Evolutionary conservation across 169 alveolate genomes (phyloP).

Genomic region (Cryptosporidium felis): DNA sequence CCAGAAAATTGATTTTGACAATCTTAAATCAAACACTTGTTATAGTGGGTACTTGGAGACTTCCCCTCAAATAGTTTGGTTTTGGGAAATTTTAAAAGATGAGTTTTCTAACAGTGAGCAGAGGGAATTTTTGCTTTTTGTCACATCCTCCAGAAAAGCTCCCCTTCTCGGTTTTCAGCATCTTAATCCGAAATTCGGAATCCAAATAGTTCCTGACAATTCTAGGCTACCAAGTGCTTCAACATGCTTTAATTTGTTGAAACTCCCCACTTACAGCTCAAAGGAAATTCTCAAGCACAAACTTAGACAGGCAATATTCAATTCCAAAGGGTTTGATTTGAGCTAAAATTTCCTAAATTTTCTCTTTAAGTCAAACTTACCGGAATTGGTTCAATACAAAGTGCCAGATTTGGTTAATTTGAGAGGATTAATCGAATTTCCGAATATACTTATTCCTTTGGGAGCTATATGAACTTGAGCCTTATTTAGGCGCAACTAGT

Average conservation of each 20-base stretch:
- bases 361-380: too few species aligned
- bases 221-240: constrained; percentile 94
- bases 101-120: constrained; percentile 86
- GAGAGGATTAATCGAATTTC: too few species aligned
- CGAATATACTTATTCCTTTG: too few species aligned
- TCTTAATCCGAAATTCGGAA: constrained; percentile 91
- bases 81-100: constrained; percentile 92
- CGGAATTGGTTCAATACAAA: too few species aligned
- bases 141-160: constrained; percentile 94
- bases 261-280: constrained; percentile 92
- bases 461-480: too few species aligned
- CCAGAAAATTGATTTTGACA: constrained; percentile 88
- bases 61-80: constrained; percentile 85
- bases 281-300: constrained; percentile 81
- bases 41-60: constrained; percentile 87
- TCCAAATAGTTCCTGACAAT: constrained; percentile 86
- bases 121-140: constrained; percentile 91
- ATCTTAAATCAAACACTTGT: constrained; percentile 85
- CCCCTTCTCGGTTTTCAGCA: constrained; percentile 93
- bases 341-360: too few species aligned
- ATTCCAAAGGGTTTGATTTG: constrained; percentile 91
- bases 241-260: constrained; percentile 95
- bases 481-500: too few species aligned
- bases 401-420: too few species aligned
- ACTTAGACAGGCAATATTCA: constrained; percentile 87